Conservation (phyloP, 768 basidiomycete species). For the Tubosaeta brunneosetosa region DNA sequence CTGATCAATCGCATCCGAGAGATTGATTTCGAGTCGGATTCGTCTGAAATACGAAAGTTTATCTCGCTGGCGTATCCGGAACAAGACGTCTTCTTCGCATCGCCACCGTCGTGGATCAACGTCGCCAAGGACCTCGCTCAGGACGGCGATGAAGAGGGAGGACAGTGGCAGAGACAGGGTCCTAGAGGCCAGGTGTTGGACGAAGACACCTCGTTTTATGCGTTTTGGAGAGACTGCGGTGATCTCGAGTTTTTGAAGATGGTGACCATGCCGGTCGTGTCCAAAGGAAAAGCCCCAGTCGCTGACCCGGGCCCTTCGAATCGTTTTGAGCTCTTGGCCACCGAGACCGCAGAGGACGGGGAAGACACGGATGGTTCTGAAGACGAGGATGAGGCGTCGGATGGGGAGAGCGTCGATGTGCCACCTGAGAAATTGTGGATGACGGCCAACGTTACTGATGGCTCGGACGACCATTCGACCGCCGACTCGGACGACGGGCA, state of each 20-base stretch:
- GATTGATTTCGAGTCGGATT: slow-evolving; percentile 30
- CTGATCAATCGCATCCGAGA: slow-evolving; percentile 43
- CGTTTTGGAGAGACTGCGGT: slow-evolving; percentile 44
- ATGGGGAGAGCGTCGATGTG: slow-evolving; percentile 1
- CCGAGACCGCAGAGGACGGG: background rate
- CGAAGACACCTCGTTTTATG: slow-evolving; percentile 36
- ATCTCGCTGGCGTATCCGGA: slow-evolving; percentile 45
- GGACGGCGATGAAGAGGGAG: slow-evolving; percentile 13
- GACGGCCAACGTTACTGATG: background rate
- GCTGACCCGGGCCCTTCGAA: slow-evolving; percentile 12
- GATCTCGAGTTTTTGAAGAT: slow-evolving; percentile 47
- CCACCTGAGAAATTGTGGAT: slow-evolving; percentile 28
- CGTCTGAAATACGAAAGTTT: slow-evolving; percentile 38
- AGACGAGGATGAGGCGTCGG: background rate
- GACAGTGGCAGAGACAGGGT: slow-evolving; percentile 35
- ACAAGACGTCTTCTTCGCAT: slow-evolving; percentile 38
- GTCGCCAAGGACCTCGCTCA: slow-evolving; percentile 16
- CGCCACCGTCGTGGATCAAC: slow-evolving; percentile 49
- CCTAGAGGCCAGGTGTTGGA: slow-evolving; percentile 15
- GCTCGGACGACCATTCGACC: background rate
- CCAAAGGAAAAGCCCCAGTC: background rate
- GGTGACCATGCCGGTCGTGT: background rate
- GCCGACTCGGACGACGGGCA: background rate
- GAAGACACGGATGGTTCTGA: slow-evolving; percentile 1
- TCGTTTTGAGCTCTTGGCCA: slow-evolving; percentile 11